Evolutionary conservation across 495 filamentous ascomycete species (phyloP).

Genomic region (Xylaria grammica): DNA sequence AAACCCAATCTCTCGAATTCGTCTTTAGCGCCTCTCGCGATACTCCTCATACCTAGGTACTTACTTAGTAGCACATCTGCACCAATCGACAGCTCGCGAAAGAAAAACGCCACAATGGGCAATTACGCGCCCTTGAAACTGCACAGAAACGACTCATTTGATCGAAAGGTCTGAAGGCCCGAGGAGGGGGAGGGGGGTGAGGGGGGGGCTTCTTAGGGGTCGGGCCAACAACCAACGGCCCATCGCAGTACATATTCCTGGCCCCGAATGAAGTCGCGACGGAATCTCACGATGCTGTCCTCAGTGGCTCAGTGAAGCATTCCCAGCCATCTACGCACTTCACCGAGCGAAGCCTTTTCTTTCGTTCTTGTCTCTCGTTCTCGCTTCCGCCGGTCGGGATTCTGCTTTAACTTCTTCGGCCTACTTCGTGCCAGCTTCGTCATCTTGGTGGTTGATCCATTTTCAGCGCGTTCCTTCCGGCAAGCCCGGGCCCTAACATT

Average conservation of each 20-base stretch:
- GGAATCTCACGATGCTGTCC: conserved; percentile 1
- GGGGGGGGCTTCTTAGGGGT: conserved; percentile 17
- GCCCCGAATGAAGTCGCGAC: background rate
- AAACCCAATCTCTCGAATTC: background rate
- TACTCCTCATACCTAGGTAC: too few species aligned
- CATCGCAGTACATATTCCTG: background rate
- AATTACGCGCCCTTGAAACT: too few species aligned
- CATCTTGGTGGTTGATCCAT: conserved; percentile 3
- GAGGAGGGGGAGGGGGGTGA: too few species aligned
- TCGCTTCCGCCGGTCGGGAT: conserved; percentile 19
- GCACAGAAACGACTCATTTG: conserved; percentile 35
- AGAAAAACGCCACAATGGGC: conserved; percentile 23
- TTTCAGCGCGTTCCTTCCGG: background rate
- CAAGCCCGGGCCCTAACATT: background rate
- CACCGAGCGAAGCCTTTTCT: conserved; percentile 9
- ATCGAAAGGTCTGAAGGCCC: conserved; percentile 19
- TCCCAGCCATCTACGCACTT: background rate
- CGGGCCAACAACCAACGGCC: background rate
- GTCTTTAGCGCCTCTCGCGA: background rate
- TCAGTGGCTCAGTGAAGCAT: background rate
- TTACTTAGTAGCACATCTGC: conserved; percentile 3
- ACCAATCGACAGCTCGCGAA: conserved; percentile 7
- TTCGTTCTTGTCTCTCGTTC: conserved; percentile 7
- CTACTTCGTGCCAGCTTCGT: background rate
- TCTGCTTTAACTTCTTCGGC: background rate